Evolutionary conservation across 208 protist genomes (phyloP).

Genomic region (Leishmania martiniquensis): DNA sequence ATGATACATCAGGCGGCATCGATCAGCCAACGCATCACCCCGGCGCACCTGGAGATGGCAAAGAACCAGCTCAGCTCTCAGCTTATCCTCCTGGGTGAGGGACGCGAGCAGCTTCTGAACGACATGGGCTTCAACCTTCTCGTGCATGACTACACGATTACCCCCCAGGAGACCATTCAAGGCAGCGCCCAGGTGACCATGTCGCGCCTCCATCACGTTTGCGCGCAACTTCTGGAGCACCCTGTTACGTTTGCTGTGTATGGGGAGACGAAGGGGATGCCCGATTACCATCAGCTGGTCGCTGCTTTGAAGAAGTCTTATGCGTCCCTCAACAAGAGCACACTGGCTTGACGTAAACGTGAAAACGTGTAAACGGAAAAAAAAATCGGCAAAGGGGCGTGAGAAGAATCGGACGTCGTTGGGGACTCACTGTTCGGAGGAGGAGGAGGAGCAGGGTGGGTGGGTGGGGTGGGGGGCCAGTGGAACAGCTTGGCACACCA

Average conservation of each 20-base stretch:
- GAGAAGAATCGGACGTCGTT: background rate
- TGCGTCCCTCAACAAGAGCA: slow-evolving; percentile 36
- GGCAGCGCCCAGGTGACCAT: slow-evolving; percentile 74
- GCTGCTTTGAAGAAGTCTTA: slow-evolving; percentile 59
- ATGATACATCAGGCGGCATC: slow-evolving; percentile 81
- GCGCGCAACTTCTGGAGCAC: slow-evolving; percentile 60
- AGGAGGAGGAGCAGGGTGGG: too few relatives aligned
- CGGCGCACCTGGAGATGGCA: slow-evolving; percentile 85
- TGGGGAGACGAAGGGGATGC: slow-evolving; percentile 71
- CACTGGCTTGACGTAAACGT: background rate
- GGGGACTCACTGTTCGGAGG: background rate
- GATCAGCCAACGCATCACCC: slow-evolving; percentile 80
- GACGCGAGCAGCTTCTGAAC: slow-evolving; percentile 79
- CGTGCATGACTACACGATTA: slow-evolving; percentile 82
- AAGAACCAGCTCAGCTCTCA: slow-evolving; percentile 89
- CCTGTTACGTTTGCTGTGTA: slow-evolving; percentile 82
- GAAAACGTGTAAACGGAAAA: background rate
- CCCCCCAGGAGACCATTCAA: slow-evolving; percentile 71
- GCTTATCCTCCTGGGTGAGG: slow-evolving; percentile 85
- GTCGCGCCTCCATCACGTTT: slow-evolving; percentile 65
- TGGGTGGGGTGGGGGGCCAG: background rate
- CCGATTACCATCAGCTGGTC: slow-evolving; percentile 55
- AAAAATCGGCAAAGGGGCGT: background rate
- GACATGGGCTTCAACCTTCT: slow-evolving; percentile 91
- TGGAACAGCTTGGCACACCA: too few relatives aligned